Evolutionary conservation across 2,329 filamentous ascomycete genomes (phyloP), one percentile per base, ranked within the genome.

Genomic region (Phialemonium atrogriseum): DNA sequence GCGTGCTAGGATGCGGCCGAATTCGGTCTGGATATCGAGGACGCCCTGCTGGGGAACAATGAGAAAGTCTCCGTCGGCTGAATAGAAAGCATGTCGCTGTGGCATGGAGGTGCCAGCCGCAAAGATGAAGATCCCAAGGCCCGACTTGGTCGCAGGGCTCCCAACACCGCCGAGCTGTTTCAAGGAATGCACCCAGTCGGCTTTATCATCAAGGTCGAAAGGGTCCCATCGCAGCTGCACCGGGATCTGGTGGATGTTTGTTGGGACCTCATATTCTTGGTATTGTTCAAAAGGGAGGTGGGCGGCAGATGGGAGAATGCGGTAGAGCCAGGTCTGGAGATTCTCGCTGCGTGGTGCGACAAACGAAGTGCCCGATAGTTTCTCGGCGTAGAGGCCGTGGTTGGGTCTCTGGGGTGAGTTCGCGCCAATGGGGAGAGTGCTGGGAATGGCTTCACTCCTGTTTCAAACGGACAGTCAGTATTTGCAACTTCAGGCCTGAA

Each of bases 191-290:
- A 66, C 55, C 30, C 64, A 64, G 24, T 55, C 50, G 12, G 59
- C 52, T 30, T 56, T 50, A 21, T 57, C 52, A 16, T 36, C 18
- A 20, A 81, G 52, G 44, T 82, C 73, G 51, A 81, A 80, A 2
- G 53, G 75, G 43, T 77, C 72, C 80, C 80, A 84, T 45, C 79
- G 69, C 11, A 84, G 60, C 52, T 84, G 79, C 44, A 83, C 83
- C 3, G 80, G 80, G 30, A 81, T 73, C 45, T 80, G 72, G 40
- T 81, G 24, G 10, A 13, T 11, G 16, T 16, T 10, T 8, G 14
- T 11, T 10, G 16, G 16, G 17, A 10, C 5, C n/a, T 10, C 12
- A 13, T 10, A 16, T 21, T 29, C 27, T 20, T 19, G 27, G 5
- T 5, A 15, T 16, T 4, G 3, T 17, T 17, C 18, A 8, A 30